Base-by-base conservation (phyloP, 2,329 filamentous ascomycete species). In the Byssothecium circinans region DNA sequence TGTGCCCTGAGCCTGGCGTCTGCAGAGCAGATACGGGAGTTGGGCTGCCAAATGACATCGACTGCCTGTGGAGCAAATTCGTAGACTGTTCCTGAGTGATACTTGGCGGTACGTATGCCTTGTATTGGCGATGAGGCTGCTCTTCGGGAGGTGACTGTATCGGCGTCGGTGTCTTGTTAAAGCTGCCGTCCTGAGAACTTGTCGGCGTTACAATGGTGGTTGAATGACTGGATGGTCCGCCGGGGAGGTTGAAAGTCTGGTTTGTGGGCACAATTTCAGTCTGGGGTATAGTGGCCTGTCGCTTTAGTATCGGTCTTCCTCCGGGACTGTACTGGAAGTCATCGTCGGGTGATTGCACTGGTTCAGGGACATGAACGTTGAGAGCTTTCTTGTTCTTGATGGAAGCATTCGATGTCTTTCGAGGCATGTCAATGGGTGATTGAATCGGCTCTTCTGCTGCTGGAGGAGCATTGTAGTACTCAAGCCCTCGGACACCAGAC, bases 271-370 rank as follows among this genome's bases (percentile, higher is more conserved):
- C 33, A 32, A 41, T 53, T 14, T 50, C 58, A 12, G 44, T 48
- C 10, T 48, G 53, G 37, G 50, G 54, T 11, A 60, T 19, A 15
- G 49, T 59, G 8, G 56, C 44, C 20, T 58, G 57, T 3, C 51
- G 56, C 30, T 53, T 61, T 19, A 78, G 50, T 10, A 78, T 71
- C 8, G 80, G 79, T 25, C 80, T 69, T 7, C 80, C 80, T 18
- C 79, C 80, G 17, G 79, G 77, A 50, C 78, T 82, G 50, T 81
- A 81, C 32, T 72, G 66, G 25, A 52, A 58, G 8, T 64, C 60
- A 27, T 67, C 64, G 4, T 61, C 49, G 2, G 47, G 32, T 10
- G 43, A 27, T 11, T 50, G 23, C 2, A 47, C 27, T 6, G 44
- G 41, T 19, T 47, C 41, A 3, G 57, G 57, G 15, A 64, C 48